Evolutionary conservation across 345 rosid species (phyloP), one percentile per base, ranked within the genome.

Genomic region (Eucalyptus sp.): DNA sequence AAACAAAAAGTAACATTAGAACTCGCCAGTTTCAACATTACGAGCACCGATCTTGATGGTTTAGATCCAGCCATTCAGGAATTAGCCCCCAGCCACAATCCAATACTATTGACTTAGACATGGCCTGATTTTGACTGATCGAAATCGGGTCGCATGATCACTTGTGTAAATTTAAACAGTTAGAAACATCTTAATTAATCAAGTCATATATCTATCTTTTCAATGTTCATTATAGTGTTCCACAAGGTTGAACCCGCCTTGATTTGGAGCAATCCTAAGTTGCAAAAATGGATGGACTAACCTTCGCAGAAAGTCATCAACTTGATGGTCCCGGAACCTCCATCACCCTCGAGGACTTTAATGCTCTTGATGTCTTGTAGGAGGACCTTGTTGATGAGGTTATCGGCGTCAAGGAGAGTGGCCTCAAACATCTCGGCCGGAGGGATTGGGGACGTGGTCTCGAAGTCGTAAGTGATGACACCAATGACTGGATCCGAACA

Each of bases 331-430:
- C 44, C 44, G 7, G 44, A 5, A 2, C 91, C 93, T 10, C 94
- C 94, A 50, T 91, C 89, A 49, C 96, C 96, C 87, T 92, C 87
- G 17, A 93, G 37, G 71, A 85, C 27, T 16, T 87, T 90, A 20
- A 90, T 64, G 29, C 89, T 91, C 89, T 89, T 87, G 46, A 93
- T n/a, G 37, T 89, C 94, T 7, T 90, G 90, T 2, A 94, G 96
- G 41, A 91, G 13, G 37, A 91, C 37, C 89, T 91, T 92, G 37
- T 92, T 90, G 56, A 93, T 16, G 50, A 93, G 60, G 86, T 50
- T 87, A 52, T 89, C 86, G 7, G 91, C 89, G 18, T 50, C 52
- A 50, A 50, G 52, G 52, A 50, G 52, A 50, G 52, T 50, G 52
- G 52, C 52, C 86, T 90, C 66, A 90, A 87, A 88, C 88, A 89